A percentile compares a stretch with the other conserved stretches of the same genome.
These are phyloP conservation scores for Cordia subcordata DNA, from an alignment of 257 asterid genomes.

Conservation along the genomic window DNA sequence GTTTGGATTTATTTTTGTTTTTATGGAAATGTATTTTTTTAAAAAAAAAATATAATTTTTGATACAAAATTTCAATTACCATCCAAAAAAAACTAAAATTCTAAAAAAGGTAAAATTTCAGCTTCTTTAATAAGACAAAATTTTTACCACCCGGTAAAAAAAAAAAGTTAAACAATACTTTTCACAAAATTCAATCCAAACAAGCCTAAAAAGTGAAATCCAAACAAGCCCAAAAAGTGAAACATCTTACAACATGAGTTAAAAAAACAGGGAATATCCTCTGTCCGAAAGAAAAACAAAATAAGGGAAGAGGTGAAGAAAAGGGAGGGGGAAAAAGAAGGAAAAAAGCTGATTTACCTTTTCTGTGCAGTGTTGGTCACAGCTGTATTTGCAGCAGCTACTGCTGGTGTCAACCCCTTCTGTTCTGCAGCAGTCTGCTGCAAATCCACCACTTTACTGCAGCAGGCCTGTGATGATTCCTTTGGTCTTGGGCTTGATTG, in stretches of 20 bases:
- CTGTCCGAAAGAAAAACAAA: constrained; percentile 34
- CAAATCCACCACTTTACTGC: constrained; percentile 37
- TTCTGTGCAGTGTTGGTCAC: constrained; percentile 67
- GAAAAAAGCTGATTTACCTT: constrained; percentile 49
- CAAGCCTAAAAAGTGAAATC: constrained; percentile 15
- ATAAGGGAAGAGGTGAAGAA: too few species aligned
- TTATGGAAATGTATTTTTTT: too few species aligned
- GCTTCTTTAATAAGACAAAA: too few species aligned
- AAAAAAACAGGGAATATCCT: constrained; percentile 50
- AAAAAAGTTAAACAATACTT: too few species aligned
- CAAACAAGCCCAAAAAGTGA: constrained; percentile 47
- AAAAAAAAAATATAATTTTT: too few species aligned
- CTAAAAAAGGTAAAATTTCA: too few species aligned
- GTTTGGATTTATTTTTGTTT: too few species aligned
- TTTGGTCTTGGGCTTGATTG: constrained; percentile 15
- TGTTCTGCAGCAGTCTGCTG: constrained; percentile 49
- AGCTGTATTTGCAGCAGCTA: constrained; percentile 60
- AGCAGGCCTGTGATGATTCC: constrained; percentile 25
- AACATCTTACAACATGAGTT: constrained; percentile 18
- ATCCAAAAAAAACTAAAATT: too few species aligned
- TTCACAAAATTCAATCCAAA: too few species aligned
- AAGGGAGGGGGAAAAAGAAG: constrained; percentile 4
- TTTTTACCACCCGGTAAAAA: too few species aligned
- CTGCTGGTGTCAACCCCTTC: constrained; percentile 46
- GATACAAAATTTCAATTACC: too few species aligned